Base-by-base conservation (phyloP, 75 land plant genomes). In the Cupressus sempervirens region DNA sequence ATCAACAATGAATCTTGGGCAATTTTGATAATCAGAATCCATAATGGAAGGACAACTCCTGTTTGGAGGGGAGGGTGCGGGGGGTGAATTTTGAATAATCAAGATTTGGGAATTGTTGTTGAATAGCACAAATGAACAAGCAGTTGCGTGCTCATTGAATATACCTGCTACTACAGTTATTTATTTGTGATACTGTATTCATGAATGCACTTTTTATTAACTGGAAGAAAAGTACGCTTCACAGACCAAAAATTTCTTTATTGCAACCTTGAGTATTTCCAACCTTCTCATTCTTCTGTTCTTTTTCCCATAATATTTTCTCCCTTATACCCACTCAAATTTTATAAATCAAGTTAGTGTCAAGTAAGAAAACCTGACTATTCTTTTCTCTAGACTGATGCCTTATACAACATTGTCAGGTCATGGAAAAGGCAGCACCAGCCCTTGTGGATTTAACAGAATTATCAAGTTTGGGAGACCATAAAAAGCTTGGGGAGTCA, bases 401-500 rank as follows among this genome's bases (percentile, higher is more conserved):
- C 9, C 30, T 23, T 45, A 12, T 79, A 48, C 12, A 50, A 41
- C 46, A 43, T 7, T 79, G 81, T 79, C 82, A 97, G 99, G 96
- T 98, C 23, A 88, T 93, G 68, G 98, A 96, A 87, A 96, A 96
- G 82, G 95, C 94, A 53, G 94, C 91, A 77, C 88, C 90, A 56
- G 90, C 97, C 35, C 91, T 98, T 0, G 86, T 91, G 14, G 99
- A 98, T 85, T 88, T 98, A 73, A 90, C 94, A 35, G 99, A 98
- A 80, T 93, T 98, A 12, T 85, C 97, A 62, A 89, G 92, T 76
- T 89, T 98, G 36, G 99, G 98, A 52, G 98, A 96, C 81, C 98
- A 98, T 88, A 96, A 96, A 84, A 95, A 90, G 84, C 92, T 96
- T 50, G 97, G 99, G 41, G 99, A 98, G 50, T 86, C 94, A n/a